phyloP scores from a whole-genome alignment of 495 filamentous ascomycete genomes.

The Neurospora sp. region DNA sequence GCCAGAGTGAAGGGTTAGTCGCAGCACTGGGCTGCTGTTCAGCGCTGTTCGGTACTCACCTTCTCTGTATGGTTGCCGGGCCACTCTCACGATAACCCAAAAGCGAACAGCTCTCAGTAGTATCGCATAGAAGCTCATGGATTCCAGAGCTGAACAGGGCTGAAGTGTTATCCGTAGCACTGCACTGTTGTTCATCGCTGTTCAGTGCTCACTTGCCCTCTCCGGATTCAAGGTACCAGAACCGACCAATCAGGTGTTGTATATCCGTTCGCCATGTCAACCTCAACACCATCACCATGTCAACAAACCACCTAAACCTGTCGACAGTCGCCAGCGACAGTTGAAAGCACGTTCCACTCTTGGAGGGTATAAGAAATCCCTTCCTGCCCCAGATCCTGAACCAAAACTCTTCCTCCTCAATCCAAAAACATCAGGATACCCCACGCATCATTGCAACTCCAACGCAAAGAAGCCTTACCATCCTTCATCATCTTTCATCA shows the following conservation, averaged over 20 bases:
- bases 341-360: not conserved
- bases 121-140: not conserved
- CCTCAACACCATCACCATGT: not conserved
- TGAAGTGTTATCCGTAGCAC: not conserved
- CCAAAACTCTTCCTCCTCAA: not conserved
- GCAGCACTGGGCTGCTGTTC: too few relatives aligned
- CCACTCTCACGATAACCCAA: too few relatives aligned
- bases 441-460: not conserved
- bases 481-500: not conserved
- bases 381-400: not conserved
- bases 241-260: not conserved
- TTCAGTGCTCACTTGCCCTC: not conserved
- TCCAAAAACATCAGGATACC: not conserved
- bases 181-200: not conserved
- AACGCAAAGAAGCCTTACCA: not conserved
- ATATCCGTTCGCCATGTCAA: not conserved
- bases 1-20: too few relatives aligned
- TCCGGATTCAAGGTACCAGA: not conserved
- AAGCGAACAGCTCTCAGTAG: too few relatives aligned
- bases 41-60: too few relatives aligned
- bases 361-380: not conserved
- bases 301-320: not conserved
- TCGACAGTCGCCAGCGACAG: not conserved
- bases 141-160: accelerated
- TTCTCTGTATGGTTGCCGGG: too few relatives aligned